Percentiles rank a stretch among this genome's conserved stretches.
phyloP scores from a whole-genome alignment of 2,329 filamentous ascomycete genomes.

The Claviceps africana region DNA sequence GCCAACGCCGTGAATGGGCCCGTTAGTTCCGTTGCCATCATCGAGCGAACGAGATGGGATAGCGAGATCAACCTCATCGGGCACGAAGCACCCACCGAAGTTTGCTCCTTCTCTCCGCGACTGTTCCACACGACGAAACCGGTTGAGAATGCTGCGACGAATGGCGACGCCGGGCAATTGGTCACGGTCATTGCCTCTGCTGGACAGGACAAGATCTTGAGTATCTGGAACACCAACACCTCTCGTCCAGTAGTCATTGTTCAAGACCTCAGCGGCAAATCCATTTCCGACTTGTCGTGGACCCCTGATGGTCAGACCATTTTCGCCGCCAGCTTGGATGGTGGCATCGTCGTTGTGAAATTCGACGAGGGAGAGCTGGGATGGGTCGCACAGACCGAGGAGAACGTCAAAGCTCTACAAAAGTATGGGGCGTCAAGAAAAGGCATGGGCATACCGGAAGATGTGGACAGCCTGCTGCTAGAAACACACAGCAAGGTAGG shows the following conservation, averaged over 20 bases:
- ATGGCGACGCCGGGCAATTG: conserved; percentile 27
- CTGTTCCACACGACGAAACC: conserved; percentile 68
- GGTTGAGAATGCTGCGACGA: conserved; percentile 32
- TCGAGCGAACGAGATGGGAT: conserved; percentile 84
- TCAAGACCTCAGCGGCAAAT: conserved; percentile 78
- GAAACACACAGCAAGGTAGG: conserved; percentile 88
- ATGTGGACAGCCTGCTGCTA: conserved; percentile 72
- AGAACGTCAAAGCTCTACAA: conserved; percentile 84
- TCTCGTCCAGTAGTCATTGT: conserved; percentile 80
- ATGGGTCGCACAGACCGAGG: conserved; percentile 70
- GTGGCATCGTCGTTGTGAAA: conserved; percentile 65
- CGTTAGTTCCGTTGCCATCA: conserved; percentile 91
- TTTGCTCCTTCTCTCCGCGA: conserved; percentile 90
- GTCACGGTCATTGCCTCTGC: conserved; percentile 95
- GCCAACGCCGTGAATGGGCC: conserved; percentile 95
- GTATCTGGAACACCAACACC: conserved; percentile 95
- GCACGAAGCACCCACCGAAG: conserved; percentile 91
- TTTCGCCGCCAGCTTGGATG: conserved; percentile 78
- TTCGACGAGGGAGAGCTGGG: conserved; percentile 84
- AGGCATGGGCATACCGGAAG: conserved; percentile 82
- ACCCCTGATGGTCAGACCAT: conserved; percentile 79
- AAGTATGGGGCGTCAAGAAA: conserved; percentile 84
- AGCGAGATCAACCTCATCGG: conserved; percentile 95
- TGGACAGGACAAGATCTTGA: conserved; percentile 90
- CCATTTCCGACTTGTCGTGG: conserved; percentile 91